Evolutionary conservation across 1,284 basidiomycete species (phyloP).

Genomic region (Apiotrichum veenhuisii): DNA sequence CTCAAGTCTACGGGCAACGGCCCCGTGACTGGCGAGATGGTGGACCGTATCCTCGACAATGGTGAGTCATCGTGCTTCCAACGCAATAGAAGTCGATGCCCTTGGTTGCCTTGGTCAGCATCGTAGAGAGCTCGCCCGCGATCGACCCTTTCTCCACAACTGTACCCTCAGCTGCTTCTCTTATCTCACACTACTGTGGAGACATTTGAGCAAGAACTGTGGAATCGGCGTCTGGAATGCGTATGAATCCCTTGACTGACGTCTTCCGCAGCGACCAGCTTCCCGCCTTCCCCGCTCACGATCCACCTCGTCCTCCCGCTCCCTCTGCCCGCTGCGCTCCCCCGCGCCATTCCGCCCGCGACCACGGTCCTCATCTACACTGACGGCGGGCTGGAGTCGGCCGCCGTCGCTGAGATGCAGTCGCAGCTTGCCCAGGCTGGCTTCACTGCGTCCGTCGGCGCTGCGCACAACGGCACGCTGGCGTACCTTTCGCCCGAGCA

Average conservation of each 20-base stretch:
- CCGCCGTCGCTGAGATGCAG: slow-evolving; percentile 15
- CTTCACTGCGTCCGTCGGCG: slow-evolving; percentile 30
- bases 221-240: too few relatives aligned
- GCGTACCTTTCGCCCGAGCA: slow-evolving; percentile 35
- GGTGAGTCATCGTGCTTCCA: slow-evolving; percentile 29
- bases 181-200: too few relatives aligned
- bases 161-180: too few relatives aligned
- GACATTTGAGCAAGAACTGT: too few relatives aligned
- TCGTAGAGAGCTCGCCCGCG: too few relatives aligned
- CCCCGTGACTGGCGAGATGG: slow-evolving; percentile 46
- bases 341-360: slow-evolving; percentile 40
- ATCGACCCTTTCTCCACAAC: too few relatives aligned
- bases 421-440: slow-evolving; percentile 27
- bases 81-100: too few relatives aligned
- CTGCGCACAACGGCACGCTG: slow-evolving; percentile 27
- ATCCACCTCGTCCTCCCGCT: slow-evolving; percentile 48
- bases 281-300: slow-evolving; percentile 37
- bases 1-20: slow-evolving; percentile 23
- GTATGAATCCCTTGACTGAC: not conserved
- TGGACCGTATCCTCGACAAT: slow-evolving; percentile 47
- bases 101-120: not conserved
- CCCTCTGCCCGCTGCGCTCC: slow-evolving; percentile 37
- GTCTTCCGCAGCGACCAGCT: slow-evolving; percentile 38
- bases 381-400: not conserved
- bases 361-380: slow-evolving; percentile 44